These are phyloP conservation scores for Tephrocybe sp. DNA, from an alignment of 768 basidiomycete genomes.

Conservation along the genomic window DNA sequence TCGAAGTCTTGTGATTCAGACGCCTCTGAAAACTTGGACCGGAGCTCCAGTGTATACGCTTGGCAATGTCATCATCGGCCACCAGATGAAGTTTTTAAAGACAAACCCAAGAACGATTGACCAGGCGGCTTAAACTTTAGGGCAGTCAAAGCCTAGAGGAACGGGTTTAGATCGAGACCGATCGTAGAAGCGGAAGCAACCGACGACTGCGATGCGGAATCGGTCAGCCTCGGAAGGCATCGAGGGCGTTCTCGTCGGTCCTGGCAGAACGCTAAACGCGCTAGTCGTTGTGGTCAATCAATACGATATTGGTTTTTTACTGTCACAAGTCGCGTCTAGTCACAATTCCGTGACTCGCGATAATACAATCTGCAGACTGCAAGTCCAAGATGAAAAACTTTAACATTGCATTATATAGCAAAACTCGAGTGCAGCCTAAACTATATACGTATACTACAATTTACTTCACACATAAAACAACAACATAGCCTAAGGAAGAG, in stretches of 20 bases:
- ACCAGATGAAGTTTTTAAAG: background rate
- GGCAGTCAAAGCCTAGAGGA: conserved; percentile 40
- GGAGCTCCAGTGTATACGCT: conserved; percentile 47
- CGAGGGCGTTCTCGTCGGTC: background rate
- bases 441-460: background rate
- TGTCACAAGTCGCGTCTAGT: conserved; percentile 8
- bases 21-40: conserved; percentile 28
- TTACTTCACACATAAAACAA: background rate
- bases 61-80: background rate
- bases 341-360: background rate
- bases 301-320: background rate
- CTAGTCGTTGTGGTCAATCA: too few relatives aligned
- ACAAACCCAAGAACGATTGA: conserved; percentile 39
- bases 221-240: conserved; percentile 24
- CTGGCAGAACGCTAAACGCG: too few relatives aligned
- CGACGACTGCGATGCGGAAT: conserved; percentile 40
- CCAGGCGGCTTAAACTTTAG: conserved; percentile 41
- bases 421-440: background rate
- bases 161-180: background rate
- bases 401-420: background rate
- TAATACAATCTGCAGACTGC: too few relatives aligned
- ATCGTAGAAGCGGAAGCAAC: conserved; percentile 12
- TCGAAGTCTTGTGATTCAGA: conserved; percentile 16
- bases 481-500: background rate
- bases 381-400: background rate